These are phyloP conservation scores for Skeletonema tropicum DNA, from an alignment of 108 stramenopile genomes.

Conservation along the genomic window DNA sequence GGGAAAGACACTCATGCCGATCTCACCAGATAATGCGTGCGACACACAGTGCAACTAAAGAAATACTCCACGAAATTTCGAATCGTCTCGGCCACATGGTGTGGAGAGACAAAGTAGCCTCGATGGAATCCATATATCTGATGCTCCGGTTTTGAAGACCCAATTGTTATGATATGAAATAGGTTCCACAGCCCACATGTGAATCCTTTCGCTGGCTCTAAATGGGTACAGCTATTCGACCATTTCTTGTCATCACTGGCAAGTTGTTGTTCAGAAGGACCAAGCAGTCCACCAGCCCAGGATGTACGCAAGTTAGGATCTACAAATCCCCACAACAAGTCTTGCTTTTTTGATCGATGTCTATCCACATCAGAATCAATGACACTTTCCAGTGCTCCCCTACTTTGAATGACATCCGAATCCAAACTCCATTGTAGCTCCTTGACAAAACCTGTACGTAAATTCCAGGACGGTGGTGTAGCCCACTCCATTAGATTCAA, in stretches of 20 bases:
- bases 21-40: constrained; percentile 21
- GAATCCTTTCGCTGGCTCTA: constrained; percentile 36
- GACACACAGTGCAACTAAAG: constrained; percentile 20
- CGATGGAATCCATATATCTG: constrained; percentile 41
- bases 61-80: neutral
- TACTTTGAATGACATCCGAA: constrained; percentile 6
- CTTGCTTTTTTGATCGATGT: constrained; percentile 11
- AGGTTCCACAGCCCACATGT: constrained; percentile 58
- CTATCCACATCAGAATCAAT: constrained; percentile 27
- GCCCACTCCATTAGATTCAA: constrained; percentile 42
- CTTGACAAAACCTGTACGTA: constrained; percentile 21
- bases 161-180: constrained; percentile 51
- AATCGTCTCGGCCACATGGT: constrained; percentile 38
- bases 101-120: constrained; percentile 41
- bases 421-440: constrained; percentile 29
- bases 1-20: neutral
- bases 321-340: constrained; percentile 31
- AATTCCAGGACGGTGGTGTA: constrained; percentile 35
- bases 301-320: constrained; percentile 5
- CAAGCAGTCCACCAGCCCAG: constrained; percentile 12
- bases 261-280: constrained; percentile 13
- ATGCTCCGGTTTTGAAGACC: constrained; percentile 27
- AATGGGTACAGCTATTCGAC: constrained; percentile 47
- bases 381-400: constrained; percentile 14
- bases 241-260: constrained; percentile 39